These are phyloP conservation scores for Pachysandra terminalis DNA, from an alignment of 164 flowering plant species.

Conservation along the genomic window DNA sequence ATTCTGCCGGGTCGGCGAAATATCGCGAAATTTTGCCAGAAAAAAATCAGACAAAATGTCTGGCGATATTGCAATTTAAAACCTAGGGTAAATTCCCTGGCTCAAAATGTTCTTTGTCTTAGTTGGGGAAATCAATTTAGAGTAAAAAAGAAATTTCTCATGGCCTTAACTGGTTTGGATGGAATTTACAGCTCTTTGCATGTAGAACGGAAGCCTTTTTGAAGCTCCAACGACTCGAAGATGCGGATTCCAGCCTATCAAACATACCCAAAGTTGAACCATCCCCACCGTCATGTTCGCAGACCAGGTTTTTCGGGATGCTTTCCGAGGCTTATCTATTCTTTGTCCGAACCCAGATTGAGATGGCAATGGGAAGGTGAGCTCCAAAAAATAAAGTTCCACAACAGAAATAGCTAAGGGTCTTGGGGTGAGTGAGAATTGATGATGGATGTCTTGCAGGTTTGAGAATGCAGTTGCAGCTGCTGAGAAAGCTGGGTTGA, in stretches of 20 bases:
- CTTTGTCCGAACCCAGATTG: conserved; percentile 55
- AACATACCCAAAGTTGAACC: conserved; percentile 39
- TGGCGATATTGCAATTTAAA: too few species aligned
- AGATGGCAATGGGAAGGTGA: conserved; percentile 83
- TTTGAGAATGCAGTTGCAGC: conserved; percentile 75
- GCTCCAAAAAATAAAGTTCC: conserved; percentile 28
- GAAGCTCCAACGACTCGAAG: conserved; percentile 74
- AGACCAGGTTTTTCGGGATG: conserved; percentile 55
- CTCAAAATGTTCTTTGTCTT: not conserved
- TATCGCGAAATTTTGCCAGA: too few species aligned
- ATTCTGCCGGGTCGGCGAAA: too few species aligned
- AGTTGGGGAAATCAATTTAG: not conserved
- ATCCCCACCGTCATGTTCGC: conserved; percentile 32
- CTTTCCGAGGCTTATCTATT: conserved; percentile 48
- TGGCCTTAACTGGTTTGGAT: conserved; percentile 18
- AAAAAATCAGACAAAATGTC: too few species aligned
- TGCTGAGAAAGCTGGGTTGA: conserved; percentile 64
- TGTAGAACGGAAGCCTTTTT: conserved; percentile 80
- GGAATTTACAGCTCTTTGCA: conserved; percentile 61
- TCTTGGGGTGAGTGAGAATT: conserved; percentile 31
- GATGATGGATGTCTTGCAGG: conserved; percentile 68
- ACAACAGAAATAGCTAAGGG: conserved; percentile 9
- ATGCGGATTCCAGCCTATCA: conserved; percentile 48
- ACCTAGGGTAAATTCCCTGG: too few species aligned
- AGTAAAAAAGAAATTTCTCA: not conserved